These are phyloP conservation scores for Nepenthes gracilis DNA, from an alignment of 148 eudicot species.

Conservation along the genomic window DNA sequence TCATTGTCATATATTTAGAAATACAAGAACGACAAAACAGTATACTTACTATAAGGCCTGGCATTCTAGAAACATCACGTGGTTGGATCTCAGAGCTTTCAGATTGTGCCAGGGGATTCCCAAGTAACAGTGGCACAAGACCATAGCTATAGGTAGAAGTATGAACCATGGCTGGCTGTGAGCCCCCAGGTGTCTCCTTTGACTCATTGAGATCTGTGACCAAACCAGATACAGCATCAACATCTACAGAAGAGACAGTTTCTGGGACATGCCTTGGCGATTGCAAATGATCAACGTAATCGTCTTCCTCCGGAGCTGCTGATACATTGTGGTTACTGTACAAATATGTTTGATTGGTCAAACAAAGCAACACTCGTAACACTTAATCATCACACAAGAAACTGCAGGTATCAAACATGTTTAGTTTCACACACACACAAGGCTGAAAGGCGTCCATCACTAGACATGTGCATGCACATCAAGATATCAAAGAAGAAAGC, in stretches of 20 bases:
- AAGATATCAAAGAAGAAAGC: no score
- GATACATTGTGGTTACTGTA: slow-evolving; percentile 37
- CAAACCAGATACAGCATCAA: slow-evolving; percentile 29
- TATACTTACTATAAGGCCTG: slow-evolving; percentile 63
- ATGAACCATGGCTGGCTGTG: slow-evolving; percentile 34
- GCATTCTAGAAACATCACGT: slow-evolving; percentile 48
- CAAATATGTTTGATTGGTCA: neutral
- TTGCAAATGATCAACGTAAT: slow-evolving; percentile 28
- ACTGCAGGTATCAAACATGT: neutral
- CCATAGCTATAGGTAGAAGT: slow-evolving; percentile 42
- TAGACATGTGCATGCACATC: no score
- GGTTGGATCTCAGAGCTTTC: slow-evolving; percentile 60
- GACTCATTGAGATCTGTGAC: slow-evolving; percentile 32
- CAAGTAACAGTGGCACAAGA: slow-evolving; percentile 44
- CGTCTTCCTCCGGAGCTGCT: slow-evolving; percentile 36
- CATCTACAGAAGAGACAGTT: slow-evolving; percentile 26
- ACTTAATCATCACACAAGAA: neutral
- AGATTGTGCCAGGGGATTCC: slow-evolving; percentile 37
- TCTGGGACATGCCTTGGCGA: slow-evolving; percentile 30
- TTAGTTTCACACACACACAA: no score
- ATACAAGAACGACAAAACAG: neutral
- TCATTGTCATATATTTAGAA: neutral
- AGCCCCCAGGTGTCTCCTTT: slow-evolving; percentile 28
- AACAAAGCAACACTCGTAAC: neutral
- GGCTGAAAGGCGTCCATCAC: no score